These are phyloP conservation scores for Sparassis latifolia DNA, from an alignment of 1,284 basidiomycete genomes.

Conservation along the genomic window DNA sequence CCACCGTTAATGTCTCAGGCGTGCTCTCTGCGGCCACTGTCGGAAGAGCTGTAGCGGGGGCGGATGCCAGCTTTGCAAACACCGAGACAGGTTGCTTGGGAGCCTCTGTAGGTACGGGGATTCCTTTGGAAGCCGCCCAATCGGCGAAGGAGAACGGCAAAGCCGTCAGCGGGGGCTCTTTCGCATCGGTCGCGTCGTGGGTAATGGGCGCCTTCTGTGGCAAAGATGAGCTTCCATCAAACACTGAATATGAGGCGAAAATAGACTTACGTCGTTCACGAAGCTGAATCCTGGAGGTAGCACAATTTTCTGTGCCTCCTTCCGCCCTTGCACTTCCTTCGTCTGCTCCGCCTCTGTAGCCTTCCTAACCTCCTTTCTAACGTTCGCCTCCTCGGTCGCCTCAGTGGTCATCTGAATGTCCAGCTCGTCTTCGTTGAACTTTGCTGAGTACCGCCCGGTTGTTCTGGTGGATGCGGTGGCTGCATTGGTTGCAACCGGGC, in stretches of 20 bases:
- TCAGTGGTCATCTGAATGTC: constrained; percentile 44
- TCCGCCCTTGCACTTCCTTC: constrained; percentile 33
- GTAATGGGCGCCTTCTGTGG: constrained; percentile 17
- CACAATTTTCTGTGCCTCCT: constrained; percentile 36
- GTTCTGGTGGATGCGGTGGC: too few species aligned
- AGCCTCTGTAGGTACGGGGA: not conserved
- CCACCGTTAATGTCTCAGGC: constrained; percentile 1
- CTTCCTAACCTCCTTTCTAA: constrained; percentile 36
- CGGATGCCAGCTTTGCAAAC: constrained; percentile 1
- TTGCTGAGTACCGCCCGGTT: constrained; percentile 58
- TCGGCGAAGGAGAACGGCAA: constrained; percentile 61
- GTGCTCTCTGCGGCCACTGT: constrained; percentile 2
- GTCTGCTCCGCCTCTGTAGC: constrained; percentile 34
- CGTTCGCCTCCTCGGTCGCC: constrained; percentile 30
- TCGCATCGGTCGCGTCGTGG: constrained; percentile 32
- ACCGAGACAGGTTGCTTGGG: not conserved
- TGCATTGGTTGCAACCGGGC: constrained; percentile 2
- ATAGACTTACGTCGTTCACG: constrained; percentile 47
- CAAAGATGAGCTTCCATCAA: constrained; percentile 6
- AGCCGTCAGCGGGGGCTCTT: constrained; percentile 56
- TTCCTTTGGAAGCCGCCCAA: constrained; percentile 10
- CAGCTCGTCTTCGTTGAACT: constrained; percentile 51
- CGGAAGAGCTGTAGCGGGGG: constrained; percentile 1
- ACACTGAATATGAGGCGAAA: not conserved
- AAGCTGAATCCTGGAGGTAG: constrained; percentile 60